Conservation (phyloP, 164 flowering plant species). For the grape (Vitis vinifera) region DNA sequence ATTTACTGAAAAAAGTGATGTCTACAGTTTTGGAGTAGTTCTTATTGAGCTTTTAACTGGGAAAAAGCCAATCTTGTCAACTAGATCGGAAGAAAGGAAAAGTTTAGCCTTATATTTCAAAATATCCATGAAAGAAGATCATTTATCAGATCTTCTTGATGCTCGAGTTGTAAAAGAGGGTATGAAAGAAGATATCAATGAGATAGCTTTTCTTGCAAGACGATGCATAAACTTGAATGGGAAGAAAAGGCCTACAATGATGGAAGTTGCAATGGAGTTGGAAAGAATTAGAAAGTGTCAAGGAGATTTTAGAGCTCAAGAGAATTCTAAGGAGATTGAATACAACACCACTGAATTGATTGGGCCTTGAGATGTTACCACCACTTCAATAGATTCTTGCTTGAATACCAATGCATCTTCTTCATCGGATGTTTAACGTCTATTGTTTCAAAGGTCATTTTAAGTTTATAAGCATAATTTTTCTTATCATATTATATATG, state of each 20-base stretch:
- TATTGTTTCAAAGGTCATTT: no score
- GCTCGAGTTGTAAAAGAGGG: slow-evolving; percentile 7
- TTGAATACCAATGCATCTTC: no score
- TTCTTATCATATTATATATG: no score
- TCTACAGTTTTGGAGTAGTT: slow-evolving; percentile 20
- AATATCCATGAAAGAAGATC: slow-evolving; percentile 11
- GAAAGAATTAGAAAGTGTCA: neutral
- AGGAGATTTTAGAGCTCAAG: no score
- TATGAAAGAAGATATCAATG: slow-evolving; percentile 18
- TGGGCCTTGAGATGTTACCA: no score
- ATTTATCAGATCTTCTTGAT: slow-evolving; percentile 19
- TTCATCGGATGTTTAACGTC: no score
- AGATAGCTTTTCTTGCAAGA: slow-evolving; percentile 17
- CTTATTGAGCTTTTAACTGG: slow-evolving; percentile 28
- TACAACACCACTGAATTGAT: no score
- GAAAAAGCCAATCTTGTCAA: slow-evolving; percentile 13
- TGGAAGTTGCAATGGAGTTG: slow-evolving; percentile 12
- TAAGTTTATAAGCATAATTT: no score
- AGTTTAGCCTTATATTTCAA: slow-evolving; percentile 20
- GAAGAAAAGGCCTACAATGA: slow-evolving; percentile 25
- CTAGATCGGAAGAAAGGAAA: slow-evolving; percentile 7
- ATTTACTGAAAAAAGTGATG: slow-evolving; percentile 14
- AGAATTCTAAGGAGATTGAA: no score
- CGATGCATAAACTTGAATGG: slow-evolving; percentile 19
- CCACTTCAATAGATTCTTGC: no score